These are phyloP conservation scores for Populus euphratica DNA, from an alignment of 345 rosid genomes.

Conservation along the genomic window DNA sequence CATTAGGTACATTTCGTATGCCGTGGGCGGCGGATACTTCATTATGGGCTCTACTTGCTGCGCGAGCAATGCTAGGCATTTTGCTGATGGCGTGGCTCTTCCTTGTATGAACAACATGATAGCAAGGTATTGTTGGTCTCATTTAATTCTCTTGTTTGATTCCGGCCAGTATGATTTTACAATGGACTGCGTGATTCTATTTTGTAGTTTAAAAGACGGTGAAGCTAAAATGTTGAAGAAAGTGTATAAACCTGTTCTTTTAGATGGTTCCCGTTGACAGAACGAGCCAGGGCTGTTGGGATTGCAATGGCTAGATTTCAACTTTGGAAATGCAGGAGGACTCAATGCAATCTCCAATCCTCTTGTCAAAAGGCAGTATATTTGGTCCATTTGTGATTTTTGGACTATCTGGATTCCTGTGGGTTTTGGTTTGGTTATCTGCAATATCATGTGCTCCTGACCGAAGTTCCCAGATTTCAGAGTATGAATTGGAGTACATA, in stretches of 20 bases:
- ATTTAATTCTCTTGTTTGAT: slow-evolving; percentile 19
- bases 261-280: slow-evolving; percentile 97
- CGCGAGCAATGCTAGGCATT: slow-evolving; percentile 75
- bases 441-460: slow-evolving; percentile 77
- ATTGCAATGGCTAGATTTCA: slow-evolving; percentile 97
- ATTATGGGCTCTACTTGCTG: slow-evolving; percentile 59
- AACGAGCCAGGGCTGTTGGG: slow-evolving; percentile 88
- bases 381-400: slow-evolving; percentile 93
- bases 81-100: slow-evolving; percentile 96
- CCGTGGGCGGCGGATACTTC: slow-evolving; percentile 98
- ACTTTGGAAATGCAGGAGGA: slow-evolving; percentile 84
- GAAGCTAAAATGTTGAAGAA: slow-evolving; percentile 31
- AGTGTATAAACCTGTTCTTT: slow-evolving; percentile 30
- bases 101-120: slow-evolving; percentile 99
- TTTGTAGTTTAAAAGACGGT: slow-evolving; percentile 13
- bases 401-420: slow-evolving; percentile 85
- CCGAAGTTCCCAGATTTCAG: slow-evolving; percentile 74
- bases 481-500: slow-evolving; percentile 72
- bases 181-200: slow-evolving; percentile 5
- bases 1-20: slow-evolving; percentile 80
- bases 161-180: slow-evolving; percentile 1
- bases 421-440: slow-evolving; percentile 91
- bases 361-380: slow-evolving; percentile 81
- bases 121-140: slow-evolving; percentile 53
- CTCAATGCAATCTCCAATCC: slow-evolving; percentile 78